These are phyloP conservation scores for Pythium pyrilobum DNA, from an alignment of 352 stramenopile species.

Conservation along the genomic window DNA sequence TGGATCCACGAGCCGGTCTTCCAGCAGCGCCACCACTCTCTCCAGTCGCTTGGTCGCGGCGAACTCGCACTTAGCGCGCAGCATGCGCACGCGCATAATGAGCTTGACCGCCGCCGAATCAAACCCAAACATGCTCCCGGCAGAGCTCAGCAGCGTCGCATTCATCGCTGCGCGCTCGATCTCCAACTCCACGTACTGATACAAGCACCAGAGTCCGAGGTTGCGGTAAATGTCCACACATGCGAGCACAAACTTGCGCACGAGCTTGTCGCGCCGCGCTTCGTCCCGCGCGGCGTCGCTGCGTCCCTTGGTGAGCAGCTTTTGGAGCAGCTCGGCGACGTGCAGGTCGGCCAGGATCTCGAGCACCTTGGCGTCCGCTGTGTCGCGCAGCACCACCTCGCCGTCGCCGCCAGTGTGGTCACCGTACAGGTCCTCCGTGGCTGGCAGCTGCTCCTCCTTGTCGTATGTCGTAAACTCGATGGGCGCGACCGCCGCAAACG, in stretches of 20 bases:
- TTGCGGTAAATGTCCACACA: slow-evolving; percentile 56
- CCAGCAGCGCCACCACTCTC: slow-evolving; percentile 56
- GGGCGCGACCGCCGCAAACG: slow-evolving; percentile 65
- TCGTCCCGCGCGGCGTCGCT: slow-evolving; percentile 21
- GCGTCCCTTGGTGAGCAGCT: slow-evolving; percentile 12
- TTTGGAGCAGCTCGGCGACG: slow-evolving; percentile 10
- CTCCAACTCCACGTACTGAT: slow-evolving; percentile 67
- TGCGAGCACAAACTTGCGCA: slow-evolving; percentile 49
- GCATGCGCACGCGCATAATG: slow-evolving; percentile 28
- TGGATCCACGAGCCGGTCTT: slow-evolving; percentile 20
- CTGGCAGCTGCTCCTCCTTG: slow-evolving; percentile 9
- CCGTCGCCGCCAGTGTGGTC: not conserved
- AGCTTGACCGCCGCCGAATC: slow-evolving; percentile 49
- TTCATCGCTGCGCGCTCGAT: slow-evolving; percentile 52
- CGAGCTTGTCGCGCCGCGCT: slow-evolving; percentile 37
- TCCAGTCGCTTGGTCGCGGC: slow-evolving; percentile 44
- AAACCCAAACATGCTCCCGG: slow-evolving; percentile 49
- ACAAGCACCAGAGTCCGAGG: slow-evolving; percentile 73
- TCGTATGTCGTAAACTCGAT: slow-evolving; percentile 60
- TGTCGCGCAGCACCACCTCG: not conserved
- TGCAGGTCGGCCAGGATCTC: slow-evolving; percentile 46
- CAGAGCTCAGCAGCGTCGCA: slow-evolving; percentile 43
- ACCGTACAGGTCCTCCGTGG: no score
- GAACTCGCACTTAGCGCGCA: slow-evolving; percentile 35
- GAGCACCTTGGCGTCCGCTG: slow-evolving; percentile 28